Percentiles rank a stretch among this genome's conserved stretches.
Conservation (phyloP, 1,139 yeast genomes). For the Debaryomycetaceae sp. region DNA sequence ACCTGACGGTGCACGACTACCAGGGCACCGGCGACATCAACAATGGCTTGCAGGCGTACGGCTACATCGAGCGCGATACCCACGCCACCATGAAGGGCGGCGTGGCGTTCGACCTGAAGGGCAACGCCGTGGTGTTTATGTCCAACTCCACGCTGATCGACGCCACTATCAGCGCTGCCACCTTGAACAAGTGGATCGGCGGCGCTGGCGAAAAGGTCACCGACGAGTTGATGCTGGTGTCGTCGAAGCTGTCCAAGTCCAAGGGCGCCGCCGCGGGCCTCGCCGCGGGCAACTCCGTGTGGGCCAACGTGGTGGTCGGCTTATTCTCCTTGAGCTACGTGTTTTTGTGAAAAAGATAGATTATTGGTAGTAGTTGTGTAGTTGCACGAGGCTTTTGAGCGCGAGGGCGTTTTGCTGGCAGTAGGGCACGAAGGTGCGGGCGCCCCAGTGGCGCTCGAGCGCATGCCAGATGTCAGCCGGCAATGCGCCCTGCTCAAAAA, state of each 20-base stretch:
- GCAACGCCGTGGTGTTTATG: constrained; percentile 56
- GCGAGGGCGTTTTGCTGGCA: too few species aligned
- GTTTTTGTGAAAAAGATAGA: too few species aligned
- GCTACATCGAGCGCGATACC: constrained; percentile 53
- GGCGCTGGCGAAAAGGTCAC: constrained; percentile 19
- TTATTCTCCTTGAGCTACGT: constrained; percentile 1
- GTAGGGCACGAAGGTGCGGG: too few species aligned
- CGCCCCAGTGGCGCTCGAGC: too few species aligned
- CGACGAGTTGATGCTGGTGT: constrained; percentile 20
- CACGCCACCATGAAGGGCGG: constrained; percentile 58
- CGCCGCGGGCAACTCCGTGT: not conserved
- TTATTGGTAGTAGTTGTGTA: too few species aligned
- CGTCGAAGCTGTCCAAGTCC: constrained; percentile 18
- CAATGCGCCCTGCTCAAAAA: too few species aligned
- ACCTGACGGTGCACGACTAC: constrained; percentile 66
- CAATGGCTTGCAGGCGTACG: constrained; percentile 54
- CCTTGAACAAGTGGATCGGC: constrained; percentile 32
- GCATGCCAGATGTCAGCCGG: too few species aligned
- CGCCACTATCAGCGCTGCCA: constrained; percentile 26
- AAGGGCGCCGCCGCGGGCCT: constrained; percentile 19
- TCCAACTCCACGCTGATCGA: constrained; percentile 54
- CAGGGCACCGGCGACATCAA: constrained; percentile 63
- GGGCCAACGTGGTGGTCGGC: constrained; percentile 1
- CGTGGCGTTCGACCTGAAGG: constrained; percentile 59
- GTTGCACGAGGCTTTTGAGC: too few species aligned